Evolutionary conservation across 306 rosid genomes (phyloP).

Genomic region (Cicer chorassanicum): DNA sequence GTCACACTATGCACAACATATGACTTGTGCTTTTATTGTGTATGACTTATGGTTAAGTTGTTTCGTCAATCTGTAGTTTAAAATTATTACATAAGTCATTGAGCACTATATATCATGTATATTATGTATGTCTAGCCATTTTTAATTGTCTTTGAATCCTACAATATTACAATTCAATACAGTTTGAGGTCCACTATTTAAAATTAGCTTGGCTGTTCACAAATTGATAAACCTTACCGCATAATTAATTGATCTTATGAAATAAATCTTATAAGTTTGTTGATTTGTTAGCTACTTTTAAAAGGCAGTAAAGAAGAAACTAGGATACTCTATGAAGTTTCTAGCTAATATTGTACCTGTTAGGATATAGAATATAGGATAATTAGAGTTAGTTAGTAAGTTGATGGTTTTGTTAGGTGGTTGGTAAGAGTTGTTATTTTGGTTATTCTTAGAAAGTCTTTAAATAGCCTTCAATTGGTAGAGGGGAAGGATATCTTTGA

Average conservation of each 20-base stretch:
- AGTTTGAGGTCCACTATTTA: neutral
- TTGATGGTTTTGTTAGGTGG: no score
- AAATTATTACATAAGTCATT: neutral
- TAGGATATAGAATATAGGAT: no score
- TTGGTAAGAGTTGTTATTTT: no score
- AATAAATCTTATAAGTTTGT: slow-evolving; percentile 1
- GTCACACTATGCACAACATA: neutral
- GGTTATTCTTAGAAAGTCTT: no score
- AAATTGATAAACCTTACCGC: neutral
- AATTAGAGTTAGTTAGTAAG: no score
- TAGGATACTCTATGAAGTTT: neutral
- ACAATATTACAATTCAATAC: neutral
- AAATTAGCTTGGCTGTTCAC: neutral
- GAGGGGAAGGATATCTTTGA: no score
- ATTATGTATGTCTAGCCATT: neutral
- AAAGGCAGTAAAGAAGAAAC: slow-evolving; percentile 7
- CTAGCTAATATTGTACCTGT: neutral
- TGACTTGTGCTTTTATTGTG: neutral
- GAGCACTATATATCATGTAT: neutral
- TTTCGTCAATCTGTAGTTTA: neutral
- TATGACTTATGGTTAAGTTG: neutral
- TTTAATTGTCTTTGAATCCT: neutral
- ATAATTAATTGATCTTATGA: neutral
- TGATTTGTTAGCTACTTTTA: neutral
- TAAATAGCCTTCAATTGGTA: no score